Conservation (phyloP, 1,139 yeast species). For the Petasospora fabianii region DNA sequence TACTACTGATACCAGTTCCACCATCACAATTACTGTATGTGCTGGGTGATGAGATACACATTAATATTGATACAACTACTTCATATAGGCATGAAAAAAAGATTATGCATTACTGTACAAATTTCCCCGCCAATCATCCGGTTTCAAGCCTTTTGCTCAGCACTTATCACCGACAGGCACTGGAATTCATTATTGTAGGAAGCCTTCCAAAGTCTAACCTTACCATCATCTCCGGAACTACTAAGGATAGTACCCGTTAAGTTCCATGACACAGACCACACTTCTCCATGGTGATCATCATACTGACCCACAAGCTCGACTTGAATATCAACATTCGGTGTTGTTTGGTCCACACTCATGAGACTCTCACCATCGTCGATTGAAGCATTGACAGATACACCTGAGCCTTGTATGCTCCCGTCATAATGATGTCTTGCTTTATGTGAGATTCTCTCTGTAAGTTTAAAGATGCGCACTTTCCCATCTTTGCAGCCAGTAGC, state of each 20-base stretch:
- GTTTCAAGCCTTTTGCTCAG: constrained; percentile 41
- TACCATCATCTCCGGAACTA: constrained; percentile 95
- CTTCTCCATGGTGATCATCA: constrained; percentile 82
- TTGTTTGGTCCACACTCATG: constrained; percentile 12
- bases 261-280: constrained; percentile 96
- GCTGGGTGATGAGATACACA: no score
- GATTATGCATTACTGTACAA: no score
- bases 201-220: constrained; percentile 87
- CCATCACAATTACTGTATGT: not conserved
- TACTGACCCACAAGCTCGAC: constrained; percentile 54
- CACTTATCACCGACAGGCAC: constrained; percentile 85
- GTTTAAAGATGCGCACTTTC: constrained; percentile 76
- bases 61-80: no score
- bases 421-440: constrained; percentile 2
- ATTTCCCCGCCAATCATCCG: no score
- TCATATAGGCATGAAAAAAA: no score
- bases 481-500: constrained; percentile 98
- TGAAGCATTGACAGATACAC: not conserved
- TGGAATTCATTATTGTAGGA: constrained; percentile 83
- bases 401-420: not conserved
- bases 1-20: no score
- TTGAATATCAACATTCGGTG: constrained; percentile 28
- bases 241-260: constrained; percentile 88
- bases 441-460: constrained; percentile 41
- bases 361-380: constrained; percentile 17